Base-by-base conservation (phyloP, 2,329 filamentous ascomycete species). In the Aspergillus cejpii region DNA sequence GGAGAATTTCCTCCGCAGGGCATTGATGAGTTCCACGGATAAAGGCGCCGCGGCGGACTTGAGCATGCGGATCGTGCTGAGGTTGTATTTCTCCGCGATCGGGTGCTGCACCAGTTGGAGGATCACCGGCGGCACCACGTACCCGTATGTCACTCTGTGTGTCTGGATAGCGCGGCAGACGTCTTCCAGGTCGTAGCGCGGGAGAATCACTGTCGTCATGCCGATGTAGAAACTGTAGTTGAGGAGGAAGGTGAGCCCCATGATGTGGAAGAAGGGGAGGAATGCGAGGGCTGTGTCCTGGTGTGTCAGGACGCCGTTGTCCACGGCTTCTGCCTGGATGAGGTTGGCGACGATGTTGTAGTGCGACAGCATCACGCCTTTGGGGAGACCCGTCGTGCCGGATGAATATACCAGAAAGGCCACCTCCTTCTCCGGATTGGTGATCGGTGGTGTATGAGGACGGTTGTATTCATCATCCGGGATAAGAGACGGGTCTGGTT, bases 371-470 rank as follows among this genome's bases (percentile, higher is more conserved):
- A 49, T 52, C 1, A 49, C 51, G 0, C 56, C 59, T 48, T 62
- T 62, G 1, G 58, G 57, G 0, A 55, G 42, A 4, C 58, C 58
- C 0, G 58, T 61, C 2, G 59, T 62, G 3, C 59, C 59, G 38
- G 55, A 59, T 6, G 53, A 55, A 41, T 60, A 62, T 1, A 62
- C 53, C 23, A 62, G 44, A 41, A 56, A 59, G 0, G 49, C 46
- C 2, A 50, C 39, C 2, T 50, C 49, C 8, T 37, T 37, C 6
- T 37, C 31, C 1, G 51, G 49, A 5, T 27, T 6, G n/a, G 10
- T 20, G 17, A 50, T 26, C 5, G 45, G 45, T 3, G 48, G 33
- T 12, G 5, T 14, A 24, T 44, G 44, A 2, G 48, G 37, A 14
- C 7, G 3, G 5, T 27, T 15, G 29, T 17, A 12, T 21, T 27